Conservation (phyloP, 129 eudicot genomes). For the Sambucus nigra region DNA sequence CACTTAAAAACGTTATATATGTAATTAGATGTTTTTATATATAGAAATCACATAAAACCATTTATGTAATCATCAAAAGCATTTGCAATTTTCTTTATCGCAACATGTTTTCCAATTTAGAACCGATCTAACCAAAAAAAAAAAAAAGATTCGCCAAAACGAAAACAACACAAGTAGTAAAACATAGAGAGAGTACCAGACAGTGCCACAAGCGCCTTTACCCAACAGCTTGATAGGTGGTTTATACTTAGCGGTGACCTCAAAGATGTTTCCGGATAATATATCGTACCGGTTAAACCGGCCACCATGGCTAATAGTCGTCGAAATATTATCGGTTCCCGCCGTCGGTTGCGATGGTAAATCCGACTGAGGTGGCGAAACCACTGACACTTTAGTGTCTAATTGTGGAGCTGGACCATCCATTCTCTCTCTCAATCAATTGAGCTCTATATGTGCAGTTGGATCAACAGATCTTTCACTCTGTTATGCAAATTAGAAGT, state of each 20-base stretch:
- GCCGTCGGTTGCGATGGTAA: constrained; percentile 24
- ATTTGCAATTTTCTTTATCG: constrained; percentile 82
- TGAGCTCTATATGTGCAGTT: too few species aligned
- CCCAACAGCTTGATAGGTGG: constrained; percentile 87
- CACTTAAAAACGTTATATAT: too few species aligned
- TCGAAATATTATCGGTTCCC: constrained; percentile 51
- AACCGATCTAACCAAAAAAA: constrained; percentile 44
- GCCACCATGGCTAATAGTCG: constrained; percentile 78
- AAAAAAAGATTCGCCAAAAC: too few species aligned
- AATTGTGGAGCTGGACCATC: constrained; percentile 51
- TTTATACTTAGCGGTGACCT: constrained; percentile 72
- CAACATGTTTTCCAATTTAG: constrained; percentile 85
- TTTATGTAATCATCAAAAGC: constrained; percentile 86
- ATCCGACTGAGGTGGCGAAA: constrained; percentile 8
- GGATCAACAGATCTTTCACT: too few species aligned
- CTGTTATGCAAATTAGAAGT: too few species aligned
- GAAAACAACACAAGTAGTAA: neutral
- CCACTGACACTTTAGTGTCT: constrained; percentile 69
- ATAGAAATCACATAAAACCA: too few species aligned
- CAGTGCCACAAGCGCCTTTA: constrained; percentile 81
- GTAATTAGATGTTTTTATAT: too few species aligned
- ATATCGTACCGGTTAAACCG: constrained; percentile 73
- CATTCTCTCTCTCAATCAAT: too few species aligned
- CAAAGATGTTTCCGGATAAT: constrained; percentile 58
- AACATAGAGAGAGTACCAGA: constrained; percentile 31